Evolutionary conservation across 2,329 filamentous ascomycete genomes (phyloP).

Genomic region (Xylariaceae sp.): DNA sequence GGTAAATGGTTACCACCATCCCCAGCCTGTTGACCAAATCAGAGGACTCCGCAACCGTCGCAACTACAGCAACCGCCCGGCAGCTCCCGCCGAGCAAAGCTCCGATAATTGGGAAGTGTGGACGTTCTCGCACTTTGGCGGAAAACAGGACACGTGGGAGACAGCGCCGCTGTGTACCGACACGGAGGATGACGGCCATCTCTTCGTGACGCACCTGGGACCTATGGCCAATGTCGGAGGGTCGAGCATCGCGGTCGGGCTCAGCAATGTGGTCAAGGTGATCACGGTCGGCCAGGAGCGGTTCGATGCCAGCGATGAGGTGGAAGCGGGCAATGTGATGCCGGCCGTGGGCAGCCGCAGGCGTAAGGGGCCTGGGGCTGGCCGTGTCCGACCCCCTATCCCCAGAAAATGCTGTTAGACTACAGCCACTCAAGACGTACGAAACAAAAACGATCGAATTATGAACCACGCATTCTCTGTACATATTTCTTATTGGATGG

Average conservation of each 20-base stretch:
- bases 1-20: conserved; percentile 10
- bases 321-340: conserved; percentile 33
- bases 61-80: conserved; percentile 17
- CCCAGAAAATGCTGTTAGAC: conserved; percentile 10
- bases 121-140: conserved; percentile 45
- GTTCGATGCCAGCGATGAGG: conserved; percentile 45
- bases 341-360: conserved; percentile 31
- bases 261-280: conserved; percentile 71
- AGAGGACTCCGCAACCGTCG: conserved; percentile 29
- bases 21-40: conserved; percentile 15
- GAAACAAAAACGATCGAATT: background rate
- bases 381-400: conserved; percentile 12
- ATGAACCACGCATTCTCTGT: conserved; percentile 8
- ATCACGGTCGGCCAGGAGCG: conserved; percentile 63
- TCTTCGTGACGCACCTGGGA: conserved; percentile 64
- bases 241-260: conserved; percentile 63
- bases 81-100: conserved; percentile 15
- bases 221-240: conserved; percentile 61
- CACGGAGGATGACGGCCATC: conserved; percentile 42
- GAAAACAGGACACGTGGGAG: conserved; percentile 41
- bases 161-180: conserved; percentile 41
- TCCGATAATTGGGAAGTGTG: conserved; percentile 51
- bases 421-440: background rate
- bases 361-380: conserved; percentile 29
- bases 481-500: conserved; percentile 12